Evolutionary conservation across 148 eudicot genomes (phyloP).

Genomic region (Suaeda aralocaspica): DNA sequence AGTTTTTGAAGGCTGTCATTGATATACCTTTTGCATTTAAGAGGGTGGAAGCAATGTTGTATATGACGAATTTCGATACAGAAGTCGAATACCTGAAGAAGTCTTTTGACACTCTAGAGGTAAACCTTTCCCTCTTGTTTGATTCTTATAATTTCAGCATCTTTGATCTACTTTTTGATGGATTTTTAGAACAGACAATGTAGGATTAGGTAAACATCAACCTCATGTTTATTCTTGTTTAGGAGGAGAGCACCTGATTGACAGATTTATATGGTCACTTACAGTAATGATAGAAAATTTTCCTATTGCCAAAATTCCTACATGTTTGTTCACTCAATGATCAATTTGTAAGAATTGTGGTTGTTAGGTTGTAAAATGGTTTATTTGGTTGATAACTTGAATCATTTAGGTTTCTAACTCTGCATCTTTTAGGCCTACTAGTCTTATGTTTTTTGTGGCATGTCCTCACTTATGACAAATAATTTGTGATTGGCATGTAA

Average conservation of each 20-base stretch:
- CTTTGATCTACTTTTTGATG: not conserved
- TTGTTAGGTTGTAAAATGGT: not conserved
- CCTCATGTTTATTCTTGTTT: too few species aligned
- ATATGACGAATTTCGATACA: constrained; percentile 75
- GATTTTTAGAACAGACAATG: not conserved
- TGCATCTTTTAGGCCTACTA: not conserved
- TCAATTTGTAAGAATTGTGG: too few species aligned
- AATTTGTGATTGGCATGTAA: not conserved
- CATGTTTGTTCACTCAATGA: too few species aligned
- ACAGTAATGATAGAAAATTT: too few species aligned
- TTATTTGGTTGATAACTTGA: not conserved
- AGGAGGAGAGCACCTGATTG: too few species aligned
- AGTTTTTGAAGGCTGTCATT: constrained; percentile 77
- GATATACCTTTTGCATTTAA: constrained; percentile 87
- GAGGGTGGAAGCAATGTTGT: constrained; percentile 84
- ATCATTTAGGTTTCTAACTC: not conserved
- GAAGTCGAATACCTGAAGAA: constrained; percentile 83
- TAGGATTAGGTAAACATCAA: not conserved
- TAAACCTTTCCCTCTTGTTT: constrained; percentile 25
- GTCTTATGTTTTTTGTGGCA: not conserved
- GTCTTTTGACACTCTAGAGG: constrained; percentile 89
- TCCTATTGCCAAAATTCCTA: too few species aligned
- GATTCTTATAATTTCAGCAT: not conserved
- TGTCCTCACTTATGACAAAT: not conserved
- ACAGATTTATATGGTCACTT: too few species aligned